A percentile compares a stretch with the other conserved stretches of the same genome.
Evolutionary conservation across 208 protist species (phyloP).

Genomic region (Wallacemonas sp.): DNA sequence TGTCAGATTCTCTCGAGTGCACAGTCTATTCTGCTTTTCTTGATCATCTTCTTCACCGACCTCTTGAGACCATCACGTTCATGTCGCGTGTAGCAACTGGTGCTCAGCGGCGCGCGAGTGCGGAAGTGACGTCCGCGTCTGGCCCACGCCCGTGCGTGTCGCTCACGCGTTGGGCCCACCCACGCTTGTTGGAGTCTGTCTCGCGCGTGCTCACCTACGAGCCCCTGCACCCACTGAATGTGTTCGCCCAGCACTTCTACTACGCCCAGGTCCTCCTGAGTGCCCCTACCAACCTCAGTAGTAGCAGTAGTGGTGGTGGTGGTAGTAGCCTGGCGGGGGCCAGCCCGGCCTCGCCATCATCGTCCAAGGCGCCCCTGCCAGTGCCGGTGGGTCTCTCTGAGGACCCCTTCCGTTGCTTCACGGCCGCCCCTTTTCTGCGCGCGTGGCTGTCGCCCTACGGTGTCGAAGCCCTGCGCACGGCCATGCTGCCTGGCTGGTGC

Average conservation of each 20-base stretch:
- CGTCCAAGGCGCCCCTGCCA: no score
- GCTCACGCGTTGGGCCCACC: conserved; percentile 26
- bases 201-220: conserved; percentile 32
- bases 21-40: neutral
- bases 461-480: conserved; percentile 19
- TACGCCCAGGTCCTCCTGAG: conserved; percentile 27
- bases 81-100: neutral
- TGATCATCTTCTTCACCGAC: conserved; percentile 2
- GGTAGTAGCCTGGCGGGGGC: conserved; percentile 15
- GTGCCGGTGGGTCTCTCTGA: conserved; percentile 22
- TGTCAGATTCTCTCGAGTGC: no score
- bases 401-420: conserved; percentile 15
- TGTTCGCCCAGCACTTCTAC: conserved; percentile 30
- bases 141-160: conserved; percentile 1
- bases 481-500: conserved; percentile 1
- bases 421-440: conserved; percentile 5
- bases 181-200: conserved; percentile 29
- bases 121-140: neutral
- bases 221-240: conserved; percentile 35
- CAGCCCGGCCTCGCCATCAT: conserved; percentile 6
- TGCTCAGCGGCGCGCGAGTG: neutral
- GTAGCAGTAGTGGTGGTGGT: no score
- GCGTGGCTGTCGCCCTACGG: conserved; percentile 20
- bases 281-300: neutral
- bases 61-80: neutral